A percentile compares a stretch with the other conserved stretches of the same genome.
These are phyloP conservation scores for Begonia fuchsioides DNA, from an alignment of 306 rosid species.

Conservation along the genomic window DNA sequence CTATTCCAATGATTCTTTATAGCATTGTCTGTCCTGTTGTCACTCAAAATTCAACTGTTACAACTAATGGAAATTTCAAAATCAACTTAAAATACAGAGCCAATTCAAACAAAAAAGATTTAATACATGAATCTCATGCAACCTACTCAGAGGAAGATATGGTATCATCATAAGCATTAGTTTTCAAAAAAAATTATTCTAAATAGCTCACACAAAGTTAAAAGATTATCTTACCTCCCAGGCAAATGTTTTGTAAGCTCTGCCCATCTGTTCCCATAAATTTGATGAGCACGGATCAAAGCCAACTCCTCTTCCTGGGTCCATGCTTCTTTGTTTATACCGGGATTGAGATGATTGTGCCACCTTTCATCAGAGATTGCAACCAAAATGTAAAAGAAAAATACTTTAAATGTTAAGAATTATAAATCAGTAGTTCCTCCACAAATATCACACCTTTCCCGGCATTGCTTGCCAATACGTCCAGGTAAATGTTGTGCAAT, in stretches of 20 bases:
- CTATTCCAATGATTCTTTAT: conserved; percentile 99
- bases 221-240: conserved; percentile 52
- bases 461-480: conserved; percentile 97
- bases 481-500: conserved; percentile 95
- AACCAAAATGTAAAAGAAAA: neutral
- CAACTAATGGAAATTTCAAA: neutral
- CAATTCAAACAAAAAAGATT: neutral
- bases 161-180: no score
- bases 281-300: conserved; percentile 83
- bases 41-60: neutral
- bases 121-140: no score
- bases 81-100: neutral
- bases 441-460: conserved; percentile 71
- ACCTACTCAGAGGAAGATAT: neutral
- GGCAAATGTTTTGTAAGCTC: conserved; percentile 87
- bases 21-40: conserved; percentile 95
- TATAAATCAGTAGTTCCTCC: neutral
- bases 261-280: conserved; percentile 97
- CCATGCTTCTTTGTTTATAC: conserved; percentile 99
- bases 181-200: neutral
- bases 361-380: conserved; percentile 40
- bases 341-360: conserved; percentile 99
- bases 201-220: neutral
- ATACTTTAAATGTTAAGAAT: neutral
- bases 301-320: conserved; percentile 97